Evolutionary conservation across 805 yeast species (phyloP).

Genomic region (Pichia manshurica): DNA sequence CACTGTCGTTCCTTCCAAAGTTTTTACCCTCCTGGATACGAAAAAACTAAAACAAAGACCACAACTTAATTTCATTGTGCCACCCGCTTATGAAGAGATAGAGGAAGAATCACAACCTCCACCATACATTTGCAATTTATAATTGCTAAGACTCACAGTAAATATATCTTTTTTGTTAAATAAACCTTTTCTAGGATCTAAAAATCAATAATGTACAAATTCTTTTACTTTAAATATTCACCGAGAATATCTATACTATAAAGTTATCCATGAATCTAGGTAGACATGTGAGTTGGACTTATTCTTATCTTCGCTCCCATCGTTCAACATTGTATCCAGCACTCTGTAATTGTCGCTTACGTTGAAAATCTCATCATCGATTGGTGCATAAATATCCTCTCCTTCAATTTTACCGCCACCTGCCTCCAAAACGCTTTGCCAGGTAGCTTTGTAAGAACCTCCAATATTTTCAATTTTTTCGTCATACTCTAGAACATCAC

Average conservation of each 20-base stretch:
- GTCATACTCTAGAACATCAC: slow-evolving; percentile 84
- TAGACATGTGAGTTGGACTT: slow-evolving; percentile 14
- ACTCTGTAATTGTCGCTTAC: slow-evolving; percentile 31
- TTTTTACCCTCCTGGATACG: neutral
- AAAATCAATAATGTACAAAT: too few relatives aligned
- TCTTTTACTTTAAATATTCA: too few relatives aligned
- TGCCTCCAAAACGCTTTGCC: slow-evolving; percentile 73
- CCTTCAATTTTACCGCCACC: slow-evolving; percentile 40
- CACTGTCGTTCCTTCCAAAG: neutral
- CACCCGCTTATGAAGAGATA: slow-evolving; percentile 17
- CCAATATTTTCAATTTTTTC: slow-evolving; percentile 71
- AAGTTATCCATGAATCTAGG: slow-evolving; percentile 29
- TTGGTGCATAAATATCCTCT: slow-evolving; percentile 26
- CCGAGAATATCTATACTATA: slow-evolving; percentile 8
- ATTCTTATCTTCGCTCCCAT: slow-evolving; percentile 14
- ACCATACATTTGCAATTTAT: slow-evolving; percentile 5
- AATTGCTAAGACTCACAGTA: too few relatives aligned
- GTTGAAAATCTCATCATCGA: slow-evolving; percentile 26
- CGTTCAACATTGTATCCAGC: slow-evolving; percentile 18
- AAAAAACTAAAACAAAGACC: slow-evolving; percentile 2
- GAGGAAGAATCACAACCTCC: slow-evolving; percentile 8
- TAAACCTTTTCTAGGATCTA: too few relatives aligned
- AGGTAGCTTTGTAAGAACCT: slow-evolving; percentile 71
- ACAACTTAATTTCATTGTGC: slow-evolving; percentile 9
- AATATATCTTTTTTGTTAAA: too few relatives aligned